Percentiles rank a stretch among this genome's conserved stretches.
Evolutionary conservation across 2,329 filamentous ascomycete genomes (phyloP).

Genomic region (Aspergillus fumigatiaffinis): DNA sequence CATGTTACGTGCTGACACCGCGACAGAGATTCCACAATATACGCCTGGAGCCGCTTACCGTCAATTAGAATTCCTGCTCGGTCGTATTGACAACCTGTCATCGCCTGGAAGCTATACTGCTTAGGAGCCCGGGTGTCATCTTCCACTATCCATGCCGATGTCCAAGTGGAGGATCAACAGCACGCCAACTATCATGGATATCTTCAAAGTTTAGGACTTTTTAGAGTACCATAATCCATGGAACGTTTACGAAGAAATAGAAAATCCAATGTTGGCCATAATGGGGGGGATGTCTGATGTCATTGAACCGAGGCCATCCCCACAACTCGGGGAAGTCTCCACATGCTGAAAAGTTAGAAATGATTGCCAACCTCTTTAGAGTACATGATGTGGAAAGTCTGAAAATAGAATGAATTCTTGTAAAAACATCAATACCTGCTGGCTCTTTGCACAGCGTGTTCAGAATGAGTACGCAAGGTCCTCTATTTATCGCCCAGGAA

Average conservation of each 20-base stretch:
- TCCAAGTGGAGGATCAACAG: neutral
- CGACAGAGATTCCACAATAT: conserved; percentile 54
- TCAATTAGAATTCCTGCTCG: conserved; percentile 71
- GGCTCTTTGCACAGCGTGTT: neutral
- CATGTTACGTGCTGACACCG: conserved; percentile 54
- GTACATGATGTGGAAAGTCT: neutral
- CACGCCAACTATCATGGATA: no score
- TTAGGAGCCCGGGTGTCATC: neutral
- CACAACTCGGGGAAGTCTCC: neutral
- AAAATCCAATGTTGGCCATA: neutral
- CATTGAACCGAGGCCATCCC: neutral
- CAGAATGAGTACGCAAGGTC: conserved; percentile 10
- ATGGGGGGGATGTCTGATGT: neutral
- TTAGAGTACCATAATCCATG: neutral
- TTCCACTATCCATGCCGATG: no score
- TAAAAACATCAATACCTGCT: neutral
- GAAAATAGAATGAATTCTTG: neutral
- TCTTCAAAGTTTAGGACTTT: no score
- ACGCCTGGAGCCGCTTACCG: conserved; percentile 65
- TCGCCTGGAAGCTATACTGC: conserved; percentile 7
- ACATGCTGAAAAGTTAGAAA: neutral
- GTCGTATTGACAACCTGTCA: conserved; percentile 49
- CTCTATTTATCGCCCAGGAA: conserved; percentile 28
- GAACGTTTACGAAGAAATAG: neutral
- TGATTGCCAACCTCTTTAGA: neutral